A percentile compares a stretch with the other conserved stretches of the same genome.
phyloP scores from a whole-genome alignment of 2,329 filamentous ascomycete genomes.

The Penicillium sp. region DNA sequence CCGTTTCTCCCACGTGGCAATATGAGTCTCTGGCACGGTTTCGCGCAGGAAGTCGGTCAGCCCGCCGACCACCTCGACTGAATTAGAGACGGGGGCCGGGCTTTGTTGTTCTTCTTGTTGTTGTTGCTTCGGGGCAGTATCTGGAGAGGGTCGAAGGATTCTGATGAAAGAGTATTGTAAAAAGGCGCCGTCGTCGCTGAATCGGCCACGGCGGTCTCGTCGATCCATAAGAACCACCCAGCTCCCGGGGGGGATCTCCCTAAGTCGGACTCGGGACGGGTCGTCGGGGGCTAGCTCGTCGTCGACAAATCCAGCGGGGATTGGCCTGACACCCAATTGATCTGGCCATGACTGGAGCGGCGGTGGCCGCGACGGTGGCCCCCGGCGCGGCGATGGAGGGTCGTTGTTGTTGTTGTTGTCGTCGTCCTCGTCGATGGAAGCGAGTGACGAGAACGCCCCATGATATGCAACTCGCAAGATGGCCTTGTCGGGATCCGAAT shows the following conservation, averaged over 20 bases:
- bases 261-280: constrained; percentile 9
- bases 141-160: neutral
- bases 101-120: no score
- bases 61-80: constrained; percentile 13
- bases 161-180: constrained; percentile 17
- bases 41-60: constrained; percentile 16
- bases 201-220: neutral
- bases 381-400: neutral
- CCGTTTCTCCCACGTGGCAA: constrained; percentile 12
- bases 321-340: constrained; percentile 8
- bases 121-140: constrained; percentile 3
- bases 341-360: constrained; percentile 1
- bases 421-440: neutral
- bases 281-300: neutral
- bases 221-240: constrained; percentile 16
- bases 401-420: neutral
- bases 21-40: constrained; percentile 10
- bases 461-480: constrained; percentile 14
- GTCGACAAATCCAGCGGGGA: constrained; percentile 13
- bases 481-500: constrained; percentile 12
- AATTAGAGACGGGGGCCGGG: no score
- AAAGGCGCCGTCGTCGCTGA: neutral
- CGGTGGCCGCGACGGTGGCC: neutral
- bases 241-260: constrained; percentile 10
- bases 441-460: constrained; percentile 6